phyloP scores from a whole-genome alignment of 352 stramenopile genomes.

The Pythium vanterpoolii region DNA sequence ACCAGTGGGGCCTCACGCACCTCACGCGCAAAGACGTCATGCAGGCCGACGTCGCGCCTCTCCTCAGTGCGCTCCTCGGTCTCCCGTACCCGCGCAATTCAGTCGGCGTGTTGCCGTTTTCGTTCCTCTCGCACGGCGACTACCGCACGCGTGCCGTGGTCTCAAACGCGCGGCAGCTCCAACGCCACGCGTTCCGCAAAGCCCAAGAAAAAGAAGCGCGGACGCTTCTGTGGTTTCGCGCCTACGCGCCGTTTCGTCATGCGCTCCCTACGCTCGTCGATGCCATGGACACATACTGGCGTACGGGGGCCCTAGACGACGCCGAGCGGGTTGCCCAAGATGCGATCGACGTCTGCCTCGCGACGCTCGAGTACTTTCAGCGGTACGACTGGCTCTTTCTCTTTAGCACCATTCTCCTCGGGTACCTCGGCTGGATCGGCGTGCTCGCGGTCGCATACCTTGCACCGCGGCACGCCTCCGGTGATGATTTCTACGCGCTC shows the following conservation, averaged over 20 bases:
- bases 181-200: slow-evolving; percentile 60
- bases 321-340: slow-evolving; percentile 58
- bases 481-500: slow-evolving; percentile 25
- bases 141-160: slow-evolving; percentile 66
- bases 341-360: slow-evolving; percentile 73
- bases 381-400: slow-evolving; percentile 85
- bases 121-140: slow-evolving; percentile 50
- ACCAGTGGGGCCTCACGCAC: slow-evolving; percentile 45
- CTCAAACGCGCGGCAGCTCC: slow-evolving; percentile 73
- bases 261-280: slow-evolving; percentile 28
- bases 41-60: slow-evolving; percentile 72
- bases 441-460: slow-evolving; percentile 56
- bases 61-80: slow-evolving; percentile 68
- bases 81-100: slow-evolving; percentile 82
- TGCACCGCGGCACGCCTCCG: slow-evolving; percentile 32
- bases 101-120: slow-evolving; percentile 71
- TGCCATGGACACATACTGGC: slow-evolving; percentile 25
- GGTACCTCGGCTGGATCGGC: slow-evolving; percentile 78
- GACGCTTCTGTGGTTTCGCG: slow-evolving; percentile 61
- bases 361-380: slow-evolving; percentile 74
- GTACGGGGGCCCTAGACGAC: slow-evolving; percentile 20
- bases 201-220: slow-evolving; percentile 56
- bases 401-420: slow-evolving; percentile 63
- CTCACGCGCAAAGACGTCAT: slow-evolving; percentile 76
- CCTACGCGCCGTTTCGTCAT: slow-evolving; percentile 48